Percentiles rank a stretch among this genome's conserved stretches.
Conservation (phyloP, 78 protist genomes). For the Goniomonas avonlea region DNA sequence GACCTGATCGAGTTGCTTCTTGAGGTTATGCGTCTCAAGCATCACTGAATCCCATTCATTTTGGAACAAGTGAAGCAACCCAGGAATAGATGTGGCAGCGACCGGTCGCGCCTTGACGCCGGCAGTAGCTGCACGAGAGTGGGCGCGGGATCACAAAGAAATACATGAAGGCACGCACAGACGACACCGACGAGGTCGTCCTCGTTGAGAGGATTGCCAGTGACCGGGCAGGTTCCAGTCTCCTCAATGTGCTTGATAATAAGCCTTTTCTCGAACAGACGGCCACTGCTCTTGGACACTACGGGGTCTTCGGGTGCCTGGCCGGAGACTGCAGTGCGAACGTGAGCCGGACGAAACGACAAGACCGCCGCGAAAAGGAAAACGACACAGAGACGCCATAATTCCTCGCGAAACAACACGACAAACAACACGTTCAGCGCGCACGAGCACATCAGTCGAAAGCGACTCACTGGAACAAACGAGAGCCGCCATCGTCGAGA, state of each 20-base stretch:
- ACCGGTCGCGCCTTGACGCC: constrained; percentile 61
- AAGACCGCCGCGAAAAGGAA: too few relatives aligned
- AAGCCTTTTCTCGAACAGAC: constrained; percentile 74
- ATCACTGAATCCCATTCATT: constrained; percentile 93
- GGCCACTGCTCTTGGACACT: constrained; percentile 65
- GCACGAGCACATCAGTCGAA: too few relatives aligned
- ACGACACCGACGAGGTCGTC: constrained; percentile 69
- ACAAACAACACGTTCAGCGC: too few relatives aligned
- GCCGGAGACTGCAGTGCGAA: too few relatives aligned
- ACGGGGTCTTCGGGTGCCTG: constrained; percentile 75
- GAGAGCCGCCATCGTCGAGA: too few relatives aligned
- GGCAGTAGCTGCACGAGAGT: not conserved
- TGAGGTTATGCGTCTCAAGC: constrained; percentile 78
- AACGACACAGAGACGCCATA: too few relatives aligned
- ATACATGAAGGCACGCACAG: not conserved
- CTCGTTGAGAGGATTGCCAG: constrained; percentile 50
- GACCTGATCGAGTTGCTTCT: constrained; percentile 67
- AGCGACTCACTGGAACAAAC: too few relatives aligned
- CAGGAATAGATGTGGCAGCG: constrained; percentile 70
- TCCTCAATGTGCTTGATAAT: constrained; percentile 68
- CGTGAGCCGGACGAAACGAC: too few relatives aligned
- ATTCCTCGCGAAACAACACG: too few relatives aligned
- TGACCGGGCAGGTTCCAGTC: constrained; percentile 73
- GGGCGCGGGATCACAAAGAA: not conserved
- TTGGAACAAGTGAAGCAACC: constrained; percentile 77